Conservation (phyloP, 2,329 filamentous ascomycete genomes). For the Xylariales sp. region DNA sequence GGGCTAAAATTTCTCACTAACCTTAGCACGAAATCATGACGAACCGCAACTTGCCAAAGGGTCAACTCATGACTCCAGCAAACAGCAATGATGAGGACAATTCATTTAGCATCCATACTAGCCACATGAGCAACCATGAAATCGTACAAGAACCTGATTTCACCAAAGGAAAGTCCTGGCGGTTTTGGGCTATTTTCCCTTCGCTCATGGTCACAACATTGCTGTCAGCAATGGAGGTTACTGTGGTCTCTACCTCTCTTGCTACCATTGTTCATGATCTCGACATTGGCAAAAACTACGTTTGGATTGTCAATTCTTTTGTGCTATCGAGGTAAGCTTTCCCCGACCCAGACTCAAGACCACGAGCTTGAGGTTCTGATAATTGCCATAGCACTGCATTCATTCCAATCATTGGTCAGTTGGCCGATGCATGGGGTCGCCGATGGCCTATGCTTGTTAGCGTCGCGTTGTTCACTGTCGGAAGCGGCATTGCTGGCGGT, state of each 20-base stretch:
- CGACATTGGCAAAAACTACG: slow-evolving; percentile 1
- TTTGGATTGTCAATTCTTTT: slow-evolving; percentile 1
- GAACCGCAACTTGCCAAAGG: too few species aligned
- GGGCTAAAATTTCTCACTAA: too few species aligned
- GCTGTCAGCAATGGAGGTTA: slow-evolving; percentile 1
- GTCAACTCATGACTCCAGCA: too few species aligned
- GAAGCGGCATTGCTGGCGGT: slow-evolving; percentile 1
- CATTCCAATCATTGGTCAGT: background rate
- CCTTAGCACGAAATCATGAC: too few species aligned
- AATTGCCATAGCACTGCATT: too few species aligned
- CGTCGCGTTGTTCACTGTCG: background rate
- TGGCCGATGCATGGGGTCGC: background rate
- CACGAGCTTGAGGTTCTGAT: too few species aligned
- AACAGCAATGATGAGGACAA: too few species aligned
- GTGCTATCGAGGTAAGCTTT: background rate
- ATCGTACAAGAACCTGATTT: too few species aligned
- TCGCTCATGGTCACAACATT: background rate
- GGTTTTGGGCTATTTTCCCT: background rate
- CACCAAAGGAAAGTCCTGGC: too few species aligned
- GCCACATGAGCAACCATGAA: too few species aligned
- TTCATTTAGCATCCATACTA: too few species aligned
- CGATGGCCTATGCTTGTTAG: background rate
- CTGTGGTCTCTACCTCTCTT: background rate
- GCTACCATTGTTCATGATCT: slow-evolving; percentile 3
- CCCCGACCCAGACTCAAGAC: too few species aligned